A percentile compares a stretch with the other conserved stretches of the same genome.
Evolutionary conservation across 306 rosid species (phyloP).

Genomic region (Canavalia gladiata): DNA sequence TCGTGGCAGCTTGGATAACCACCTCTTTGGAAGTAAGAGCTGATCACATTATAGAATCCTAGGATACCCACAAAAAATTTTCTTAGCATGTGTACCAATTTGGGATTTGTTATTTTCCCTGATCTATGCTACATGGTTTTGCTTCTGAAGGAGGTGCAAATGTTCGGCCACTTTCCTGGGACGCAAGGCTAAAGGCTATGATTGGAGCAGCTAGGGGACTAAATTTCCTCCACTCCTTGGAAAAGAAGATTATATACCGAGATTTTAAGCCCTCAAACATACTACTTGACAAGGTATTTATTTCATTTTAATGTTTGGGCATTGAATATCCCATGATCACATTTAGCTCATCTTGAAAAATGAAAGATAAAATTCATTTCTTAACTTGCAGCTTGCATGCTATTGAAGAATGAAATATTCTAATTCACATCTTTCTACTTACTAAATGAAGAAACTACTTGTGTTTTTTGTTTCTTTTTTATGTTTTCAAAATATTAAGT

Average conservation of each 20-base stretch:
- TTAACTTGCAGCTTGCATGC: neutral
- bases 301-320: conserved; percentile 10
- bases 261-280: conserved; percentile 92
- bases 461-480: too few species aligned
- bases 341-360: conserved; percentile 33
- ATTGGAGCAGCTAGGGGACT: conserved; percentile 93
- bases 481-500: too few species aligned
- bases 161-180: conserved; percentile 85
- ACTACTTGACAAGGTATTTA: conserved; percentile 84
- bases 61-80: conserved; percentile 3
- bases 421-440: too few species aligned
- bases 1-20: conserved; percentile 87
- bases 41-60: conserved; percentile 22
- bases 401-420: neutral
- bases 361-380: conserved; percentile 11
- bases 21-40: conserved; percentile 89
- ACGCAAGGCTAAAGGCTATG: conserved; percentile 71
- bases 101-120: conserved; percentile 23
- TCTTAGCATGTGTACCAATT: neutral
- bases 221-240: conserved; percentile 82
- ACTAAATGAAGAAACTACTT: too few species aligned
- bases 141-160: conserved; percentile 73
- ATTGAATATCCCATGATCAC: conserved; percentile 19
- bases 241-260: conserved; percentile 77
- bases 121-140: conserved; percentile 25